These are phyloP conservation scores for Boletus patriciae DNA, from an alignment of 768 basidiomycete genomes.

Conservation along the genomic window DNA sequence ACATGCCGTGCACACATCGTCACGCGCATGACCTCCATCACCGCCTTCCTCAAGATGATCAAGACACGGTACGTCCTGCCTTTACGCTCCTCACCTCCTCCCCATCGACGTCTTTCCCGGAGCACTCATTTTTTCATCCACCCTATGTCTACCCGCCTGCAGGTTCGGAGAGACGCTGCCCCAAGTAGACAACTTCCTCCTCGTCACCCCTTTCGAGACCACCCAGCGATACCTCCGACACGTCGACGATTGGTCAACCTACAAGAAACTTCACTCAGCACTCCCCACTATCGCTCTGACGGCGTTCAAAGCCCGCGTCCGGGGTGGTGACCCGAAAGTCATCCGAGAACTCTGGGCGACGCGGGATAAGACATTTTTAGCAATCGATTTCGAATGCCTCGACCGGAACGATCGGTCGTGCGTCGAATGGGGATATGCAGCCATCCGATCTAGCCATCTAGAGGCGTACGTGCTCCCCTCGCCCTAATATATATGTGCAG, in stretches of 20 bases:
- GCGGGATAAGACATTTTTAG: conserved; percentile 71
- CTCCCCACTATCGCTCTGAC: conserved; percentile 68
- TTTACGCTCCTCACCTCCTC: background rate
- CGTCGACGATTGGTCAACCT: conserved; percentile 63
- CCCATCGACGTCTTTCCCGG: background rate
- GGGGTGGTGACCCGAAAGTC: conserved; percentile 62
- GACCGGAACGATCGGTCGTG: conserved; percentile 69
- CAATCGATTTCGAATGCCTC: conserved; percentile 73
- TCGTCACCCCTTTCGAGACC: conserved; percentile 68
- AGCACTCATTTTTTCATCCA: background rate
- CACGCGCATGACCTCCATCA: conserved; percentile 68
- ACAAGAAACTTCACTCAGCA: conserved; percentile 68
- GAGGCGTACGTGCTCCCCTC: conserved; percentile 51
- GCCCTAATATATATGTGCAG: background rate
- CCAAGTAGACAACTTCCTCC: conserved; percentile 69
- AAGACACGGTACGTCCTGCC: conserved; percentile 58
- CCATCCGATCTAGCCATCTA: conserved; percentile 69
- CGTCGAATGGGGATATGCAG: conserved; percentile 83
- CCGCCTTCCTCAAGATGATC: conserved; percentile 82
- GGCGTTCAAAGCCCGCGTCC: conserved; percentile 63
- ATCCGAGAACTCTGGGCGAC: conserved; percentile 67
- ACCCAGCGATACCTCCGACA: conserved; percentile 67
- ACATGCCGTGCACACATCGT: conserved; percentile 79
- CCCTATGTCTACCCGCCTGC: background rate
- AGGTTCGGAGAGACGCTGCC: conserved; percentile 76